These are phyloP conservation scores for Pyrenochaeta sp. DNA, from an alignment of 2,329 filamentous ascomycete genomes.

Conservation along the genomic window DNA sequence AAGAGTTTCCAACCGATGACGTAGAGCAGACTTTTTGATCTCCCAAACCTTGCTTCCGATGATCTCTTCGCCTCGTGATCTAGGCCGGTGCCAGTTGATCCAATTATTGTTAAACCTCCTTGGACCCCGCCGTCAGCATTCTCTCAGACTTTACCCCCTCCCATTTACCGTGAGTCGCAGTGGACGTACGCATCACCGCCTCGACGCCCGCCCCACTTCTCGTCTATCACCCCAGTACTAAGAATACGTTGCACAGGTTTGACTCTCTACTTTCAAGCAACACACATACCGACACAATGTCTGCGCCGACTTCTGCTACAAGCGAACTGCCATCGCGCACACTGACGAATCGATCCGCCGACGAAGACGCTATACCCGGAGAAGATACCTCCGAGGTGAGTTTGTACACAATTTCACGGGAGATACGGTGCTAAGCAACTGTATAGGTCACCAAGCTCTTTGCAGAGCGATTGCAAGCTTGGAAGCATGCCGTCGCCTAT, in stretches of 20 bases:
- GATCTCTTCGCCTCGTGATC: neutral
- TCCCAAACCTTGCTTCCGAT: neutral
- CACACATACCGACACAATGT: slow-evolving; percentile 30
- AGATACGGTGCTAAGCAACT: slow-evolving; percentile 2
- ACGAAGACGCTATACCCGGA: slow-evolving; percentile 58
- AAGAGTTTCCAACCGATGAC: neutral
- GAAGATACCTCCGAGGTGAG: slow-evolving; percentile 58
- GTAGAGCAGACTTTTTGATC: neutral
- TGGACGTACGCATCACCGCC: neutral
- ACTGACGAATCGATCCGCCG: slow-evolving; percentile 41
- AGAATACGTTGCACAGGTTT: slow-evolving; percentile 3
- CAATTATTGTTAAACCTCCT: neutral
- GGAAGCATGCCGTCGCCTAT: slow-evolving; percentile 93
- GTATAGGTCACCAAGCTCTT: slow-evolving; percentile 66
- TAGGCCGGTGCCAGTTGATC: neutral
- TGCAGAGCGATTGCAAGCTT: slow-evolving; percentile 86
- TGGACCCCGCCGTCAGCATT: neutral
- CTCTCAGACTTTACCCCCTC: neutral
- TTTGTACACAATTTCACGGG: neutral
- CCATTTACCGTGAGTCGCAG: neutral
- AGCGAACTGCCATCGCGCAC: slow-evolving; percentile 41
- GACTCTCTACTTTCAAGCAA: neutral
- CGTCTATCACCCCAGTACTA: neutral
- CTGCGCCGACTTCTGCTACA: slow-evolving; percentile 44
- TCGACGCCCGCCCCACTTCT: neutral